Evolutionary conservation across 2,329 filamentous ascomycete species (phyloP).

Genomic region (Neonectria neomacrospora): DNA sequence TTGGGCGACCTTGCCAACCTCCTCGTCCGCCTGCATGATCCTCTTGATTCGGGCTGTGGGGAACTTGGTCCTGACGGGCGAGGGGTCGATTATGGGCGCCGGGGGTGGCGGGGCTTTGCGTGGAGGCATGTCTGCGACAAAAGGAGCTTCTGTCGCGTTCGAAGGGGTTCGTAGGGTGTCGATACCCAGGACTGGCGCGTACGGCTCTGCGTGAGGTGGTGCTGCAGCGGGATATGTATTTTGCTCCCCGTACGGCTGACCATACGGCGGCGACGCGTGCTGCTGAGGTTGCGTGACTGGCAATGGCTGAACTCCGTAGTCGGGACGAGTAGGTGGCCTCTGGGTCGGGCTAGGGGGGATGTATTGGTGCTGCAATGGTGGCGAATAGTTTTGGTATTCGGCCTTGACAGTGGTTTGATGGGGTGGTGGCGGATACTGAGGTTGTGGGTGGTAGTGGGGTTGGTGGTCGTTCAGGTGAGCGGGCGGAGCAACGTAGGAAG

Average conservation of each 20-base stretch:
- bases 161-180: constrained; percentile 19
- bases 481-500: constrained; percentile 40
- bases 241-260: constrained; percentile 31
- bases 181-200: constrained; percentile 24
- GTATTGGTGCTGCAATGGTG: constrained; percentile 36
- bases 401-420: constrained; percentile 32
- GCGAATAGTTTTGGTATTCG: constrained; percentile 41
- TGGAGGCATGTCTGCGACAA: constrained; percentile 49
- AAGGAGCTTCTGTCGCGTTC: constrained; percentile 25
- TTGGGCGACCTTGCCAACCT: constrained; percentile 97
- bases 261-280: constrained; percentile 34
- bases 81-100: constrained; percentile 65
- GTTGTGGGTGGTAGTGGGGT: constrained; percentile 40
- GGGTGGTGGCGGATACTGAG: constrained; percentile 43
- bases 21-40: constrained; percentile 99
- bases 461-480: constrained; percentile 42
- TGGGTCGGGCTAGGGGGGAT: constrained; percentile 25
- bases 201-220: constrained; percentile 32
- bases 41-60: constrained; percentile 97
- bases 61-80: constrained; percentile 91
- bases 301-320: constrained; percentile 26
- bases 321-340: constrained; percentile 8
- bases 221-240: constrained; percentile 21
- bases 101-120: constrained; percentile 49
- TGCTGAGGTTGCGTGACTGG: constrained; percentile 26